Evolutionary conservation across 2,329 filamentous ascomycete genomes (phyloP).

Genomic region (Penicillium olsonii): DNA sequence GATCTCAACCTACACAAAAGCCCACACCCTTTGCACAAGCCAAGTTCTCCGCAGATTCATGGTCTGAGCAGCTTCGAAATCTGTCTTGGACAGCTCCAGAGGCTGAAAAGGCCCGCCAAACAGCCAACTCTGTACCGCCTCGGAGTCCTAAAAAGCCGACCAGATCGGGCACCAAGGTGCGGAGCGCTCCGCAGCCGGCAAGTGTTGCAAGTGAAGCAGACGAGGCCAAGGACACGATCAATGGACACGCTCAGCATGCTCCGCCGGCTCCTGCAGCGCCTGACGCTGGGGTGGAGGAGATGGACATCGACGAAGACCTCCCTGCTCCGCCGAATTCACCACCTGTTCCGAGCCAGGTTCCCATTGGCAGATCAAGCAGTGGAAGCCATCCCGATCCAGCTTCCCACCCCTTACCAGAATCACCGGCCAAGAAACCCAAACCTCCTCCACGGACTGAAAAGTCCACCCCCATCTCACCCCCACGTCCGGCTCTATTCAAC

Average conservation of each 20-base stretch:
- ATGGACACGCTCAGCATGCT: slow-evolving; percentile 20
- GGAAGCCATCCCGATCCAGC: slow-evolving; percentile 21
- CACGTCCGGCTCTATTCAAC: slow-evolving; percentile 38
- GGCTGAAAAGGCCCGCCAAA: slow-evolving; percentile 26
- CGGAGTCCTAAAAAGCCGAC: slow-evolving; percentile 39
- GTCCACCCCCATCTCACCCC: slow-evolving; percentile 9
- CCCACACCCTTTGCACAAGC: slow-evolving; percentile 35
- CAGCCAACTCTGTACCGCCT: slow-evolving; percentile 28
- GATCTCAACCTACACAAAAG: slow-evolving; percentile 21
- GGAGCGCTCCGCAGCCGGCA: slow-evolving; percentile 34
- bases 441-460: slow-evolving; percentile 10
- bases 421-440: slow-evolving; percentile 14
- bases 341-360: slow-evolving; percentile 6
- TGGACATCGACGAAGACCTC: slow-evolving; percentile 49
- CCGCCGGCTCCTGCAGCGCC: slow-evolving; percentile 17
- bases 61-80: slow-evolving; percentile 40
- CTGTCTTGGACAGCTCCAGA: slow-evolving; percentile 36
- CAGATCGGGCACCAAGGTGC: slow-evolving; percentile 29
- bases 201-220: slow-evolving; percentile 43
- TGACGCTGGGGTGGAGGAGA: slow-evolving; percentile 40
- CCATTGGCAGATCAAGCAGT: slow-evolving; percentile 6
- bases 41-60: slow-evolving; percentile 42
- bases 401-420: slow-evolving; percentile 12
- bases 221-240: slow-evolving; percentile 36
- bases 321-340: slow-evolving; percentile 14